Evolutionary conservation across 148 eudicot genomes (phyloP).

Genomic region (Heliamphora exappendiculata): DNA sequence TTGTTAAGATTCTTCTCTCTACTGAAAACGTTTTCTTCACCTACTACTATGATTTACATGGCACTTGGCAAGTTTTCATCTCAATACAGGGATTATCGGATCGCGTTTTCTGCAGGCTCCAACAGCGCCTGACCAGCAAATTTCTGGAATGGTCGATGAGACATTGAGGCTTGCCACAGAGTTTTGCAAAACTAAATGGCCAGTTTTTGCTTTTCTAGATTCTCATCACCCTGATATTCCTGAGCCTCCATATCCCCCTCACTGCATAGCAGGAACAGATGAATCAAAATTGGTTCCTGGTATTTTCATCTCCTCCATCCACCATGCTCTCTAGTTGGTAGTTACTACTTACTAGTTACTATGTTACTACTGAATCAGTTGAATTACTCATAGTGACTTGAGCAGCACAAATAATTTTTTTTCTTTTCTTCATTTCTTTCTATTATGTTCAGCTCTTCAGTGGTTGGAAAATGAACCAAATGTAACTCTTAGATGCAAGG

Average conservation of each 20-base stretch:
- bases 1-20: conserved; percentile 1
- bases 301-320: conserved; percentile 12
- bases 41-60: background rate
- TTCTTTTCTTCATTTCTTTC: conserved; percentile 4
- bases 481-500: conserved; percentile 71
- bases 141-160: conserved; percentile 71
- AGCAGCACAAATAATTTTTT: background rate
- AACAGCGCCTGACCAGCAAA: conserved; percentile 48
- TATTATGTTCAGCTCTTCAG: conserved; percentile 44
- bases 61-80: background rate
- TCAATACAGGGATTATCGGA: background rate
- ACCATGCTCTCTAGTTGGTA: background rate
- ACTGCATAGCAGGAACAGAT: conserved; percentile 72
- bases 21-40: background rate
- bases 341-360: background rate
- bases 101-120: conserved; percentile 52
- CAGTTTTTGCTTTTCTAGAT: conserved; percentile 71
- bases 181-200: conserved; percentile 69
- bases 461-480: conserved; percentile 86
- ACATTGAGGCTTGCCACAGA: conserved; percentile 48
- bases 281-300: conserved; percentile 85
- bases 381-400: background rate
- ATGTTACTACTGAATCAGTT: background rate
- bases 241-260: conserved; percentile 94
- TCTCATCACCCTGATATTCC: conserved; percentile 86